A percentile compares a stretch with the other conserved stretches of the same genome.
Conservation (phyloP, 345 rosid genomes). For the Camelina neglecta region DNA sequence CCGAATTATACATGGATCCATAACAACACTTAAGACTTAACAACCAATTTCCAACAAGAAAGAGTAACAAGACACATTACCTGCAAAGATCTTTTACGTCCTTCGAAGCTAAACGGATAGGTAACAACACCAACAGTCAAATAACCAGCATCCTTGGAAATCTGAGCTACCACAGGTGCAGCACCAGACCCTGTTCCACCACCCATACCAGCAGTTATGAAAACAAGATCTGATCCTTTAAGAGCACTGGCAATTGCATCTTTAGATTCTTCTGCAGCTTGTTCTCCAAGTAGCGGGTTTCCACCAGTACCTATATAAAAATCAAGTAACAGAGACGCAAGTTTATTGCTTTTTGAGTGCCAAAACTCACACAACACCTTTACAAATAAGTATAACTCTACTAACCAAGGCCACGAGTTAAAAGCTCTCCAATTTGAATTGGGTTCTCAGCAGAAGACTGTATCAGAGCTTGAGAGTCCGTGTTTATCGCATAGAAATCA, state of each 20-base stretch:
- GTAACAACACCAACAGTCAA: conserved; percentile 99
- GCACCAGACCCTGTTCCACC: conserved; percentile 99
- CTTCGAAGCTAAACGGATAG: conserved; percentile 98
- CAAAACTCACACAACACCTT: conserved; percentile 22
- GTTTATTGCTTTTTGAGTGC: conserved; percentile 14
- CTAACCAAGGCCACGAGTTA: conserved; percentile 97
- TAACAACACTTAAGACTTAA: conserved; percentile 2
- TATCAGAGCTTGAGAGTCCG: conserved; percentile 89
- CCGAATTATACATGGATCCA: neutral
- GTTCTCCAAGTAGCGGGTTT: conserved; percentile 93
- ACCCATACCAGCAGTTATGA: conserved; percentile 99
- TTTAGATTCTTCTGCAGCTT: conserved; percentile 98
- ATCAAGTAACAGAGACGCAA: conserved; percentile 13
- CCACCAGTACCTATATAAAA: conserved; percentile 83
- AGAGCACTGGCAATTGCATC: conserved; percentile 89
- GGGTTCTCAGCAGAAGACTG: conserved; percentile 87
- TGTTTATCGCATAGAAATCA: conserved; percentile 94
- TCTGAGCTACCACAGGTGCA: conserved; percentile 97
- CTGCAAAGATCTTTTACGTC: conserved; percentile 94
- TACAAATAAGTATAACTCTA: neutral
- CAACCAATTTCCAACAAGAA: conserved; percentile 11
- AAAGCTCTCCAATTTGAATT: conserved; percentile 90
- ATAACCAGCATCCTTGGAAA: conserved; percentile 89
- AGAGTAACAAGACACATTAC: conserved; percentile 42
- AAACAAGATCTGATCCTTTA: conserved; percentile 98